phyloP scores from a whole-genome alignment of 2,329 filamentous ascomycete species.

The Fonsecaea pugnacius region DNA sequence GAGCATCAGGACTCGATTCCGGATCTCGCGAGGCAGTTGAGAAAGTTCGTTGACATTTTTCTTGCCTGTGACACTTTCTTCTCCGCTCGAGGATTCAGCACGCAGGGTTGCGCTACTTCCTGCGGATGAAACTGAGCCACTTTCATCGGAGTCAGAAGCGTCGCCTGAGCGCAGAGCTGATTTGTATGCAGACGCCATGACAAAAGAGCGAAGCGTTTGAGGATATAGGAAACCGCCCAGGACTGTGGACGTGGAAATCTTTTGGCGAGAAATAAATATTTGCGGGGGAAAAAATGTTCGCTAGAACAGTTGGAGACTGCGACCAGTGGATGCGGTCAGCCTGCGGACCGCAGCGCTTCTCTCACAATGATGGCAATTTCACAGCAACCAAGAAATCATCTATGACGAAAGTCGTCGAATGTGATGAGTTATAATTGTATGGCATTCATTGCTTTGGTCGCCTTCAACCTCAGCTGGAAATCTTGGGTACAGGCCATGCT shows the following conservation, averaged over 20 bases:
- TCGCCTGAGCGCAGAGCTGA: slow-evolving; percentile 45
- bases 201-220: slow-evolving; percentile 2
- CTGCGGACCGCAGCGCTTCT: neutral
- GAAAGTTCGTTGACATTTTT: slow-evolving; percentile 38
- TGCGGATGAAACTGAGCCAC: slow-evolving; percentile 38
- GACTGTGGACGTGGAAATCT: neutral
- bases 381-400: neutral
- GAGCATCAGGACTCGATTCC: slow-evolving; percentile 77
- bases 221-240: neutral
- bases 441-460: neutral
- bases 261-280: neutral
- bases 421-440: neutral
- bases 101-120: slow-evolving; percentile 49
- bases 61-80: slow-evolving; percentile 64
- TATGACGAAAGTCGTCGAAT: neutral
- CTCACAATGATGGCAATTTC: neutral
- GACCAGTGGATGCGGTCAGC: neutral
- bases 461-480: slow-evolving; percentile 31
- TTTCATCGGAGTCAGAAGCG: slow-evolving; percentile 35
- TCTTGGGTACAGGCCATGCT: slow-evolving; percentile 52
- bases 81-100: slow-evolving; percentile 40
- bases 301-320: neutral
- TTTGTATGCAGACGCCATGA: slow-evolving; percentile 63
- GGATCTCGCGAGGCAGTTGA: slow-evolving; percentile 41
- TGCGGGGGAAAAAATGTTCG: neutral